Percentiles rank a stretch among this genome's conserved stretches.
phyloP scores from a whole-genome alignment of 2,329 filamentous ascomycete species.

The Fusarium subglutinans region DNA sequence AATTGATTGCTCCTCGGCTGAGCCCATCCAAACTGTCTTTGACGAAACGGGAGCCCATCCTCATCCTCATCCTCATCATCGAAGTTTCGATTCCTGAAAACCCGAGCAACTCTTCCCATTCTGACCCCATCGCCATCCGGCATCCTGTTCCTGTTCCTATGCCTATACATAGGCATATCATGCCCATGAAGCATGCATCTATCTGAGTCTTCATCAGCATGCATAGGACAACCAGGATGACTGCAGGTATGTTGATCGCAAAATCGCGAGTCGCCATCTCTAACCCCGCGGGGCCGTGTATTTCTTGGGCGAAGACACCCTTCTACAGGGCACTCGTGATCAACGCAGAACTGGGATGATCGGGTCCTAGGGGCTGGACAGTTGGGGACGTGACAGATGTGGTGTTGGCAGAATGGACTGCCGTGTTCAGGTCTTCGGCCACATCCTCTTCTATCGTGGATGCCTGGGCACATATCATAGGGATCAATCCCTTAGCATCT shows the following conservation, averaged over 20 bases:
- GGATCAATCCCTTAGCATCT: slow-evolving; percentile 12
- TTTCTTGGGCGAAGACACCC: slow-evolving; percentile 27
- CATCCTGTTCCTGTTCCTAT: background rate
- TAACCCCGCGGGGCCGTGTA: background rate
- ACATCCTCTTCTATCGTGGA: slow-evolving; percentile 16
- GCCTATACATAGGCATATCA: background rate
- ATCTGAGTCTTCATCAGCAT: slow-evolving; percentile 6
- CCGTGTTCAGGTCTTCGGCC: slow-evolving; percentile 10
- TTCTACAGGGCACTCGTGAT: slow-evolving; percentile 27
- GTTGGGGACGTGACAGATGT: slow-evolving; percentile 37
- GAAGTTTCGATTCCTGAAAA: background rate
- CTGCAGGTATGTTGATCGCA: slow-evolving; percentile 38
- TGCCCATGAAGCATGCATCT: slow-evolving; percentile 29
- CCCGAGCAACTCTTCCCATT: background rate
- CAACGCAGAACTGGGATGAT: slow-evolving; percentile 29
- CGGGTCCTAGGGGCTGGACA: slow-evolving; percentile 27
- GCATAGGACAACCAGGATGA: slow-evolving; percentile 27
- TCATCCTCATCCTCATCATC: background rate
- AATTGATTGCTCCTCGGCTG: slow-evolving; percentile 25
- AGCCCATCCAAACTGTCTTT: slow-evolving; percentile 30
- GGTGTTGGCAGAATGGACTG: slow-evolving; percentile 28
- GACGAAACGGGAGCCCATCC: background rate
- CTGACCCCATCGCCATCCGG: background rate
- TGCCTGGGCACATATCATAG: slow-evolving; percentile 12
- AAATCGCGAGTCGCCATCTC: slow-evolving; percentile 3